These are phyloP conservation scores for Syzygium aqueum DNA, from an alignment of 345 rosid species.

Conservation along the genomic window DNA sequence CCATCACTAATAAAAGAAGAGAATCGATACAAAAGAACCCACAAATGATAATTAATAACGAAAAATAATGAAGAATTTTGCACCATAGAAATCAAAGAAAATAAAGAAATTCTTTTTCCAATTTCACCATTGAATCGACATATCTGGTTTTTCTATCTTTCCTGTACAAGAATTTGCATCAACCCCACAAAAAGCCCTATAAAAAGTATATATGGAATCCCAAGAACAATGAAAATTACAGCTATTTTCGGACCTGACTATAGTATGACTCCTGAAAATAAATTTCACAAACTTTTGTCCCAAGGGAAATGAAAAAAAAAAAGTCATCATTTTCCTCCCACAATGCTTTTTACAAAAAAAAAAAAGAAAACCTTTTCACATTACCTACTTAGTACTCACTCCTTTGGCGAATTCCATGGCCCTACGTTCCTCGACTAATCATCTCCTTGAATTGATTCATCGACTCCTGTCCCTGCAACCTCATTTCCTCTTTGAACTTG, in stretches of 20 bases:
- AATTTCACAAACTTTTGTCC: not conserved
- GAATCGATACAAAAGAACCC: not conserved
- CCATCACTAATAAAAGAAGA: not conserved
- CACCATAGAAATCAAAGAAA: not conserved
- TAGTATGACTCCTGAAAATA: no score
- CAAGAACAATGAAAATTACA: not conserved
- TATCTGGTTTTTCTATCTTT: not conserved
- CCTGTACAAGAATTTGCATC: not conserved
- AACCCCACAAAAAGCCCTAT: not conserved
- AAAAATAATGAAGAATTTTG: not conserved
- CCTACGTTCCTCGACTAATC: conserved; percentile 4
- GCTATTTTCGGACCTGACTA: not conserved
- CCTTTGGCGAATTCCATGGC: not conserved
- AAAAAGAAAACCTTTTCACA: no score
- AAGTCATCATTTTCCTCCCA: not conserved
- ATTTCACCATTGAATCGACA: not conserved
- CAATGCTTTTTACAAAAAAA: not conserved
- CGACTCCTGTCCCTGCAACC: conserved; percentile 57
- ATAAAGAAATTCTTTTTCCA: not conserved
- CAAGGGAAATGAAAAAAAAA: not conserved
- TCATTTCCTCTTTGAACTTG: conserved; percentile 71
- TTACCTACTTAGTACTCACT: not conserved
- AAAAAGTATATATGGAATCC: not conserved
- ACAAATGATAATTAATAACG: not conserved
- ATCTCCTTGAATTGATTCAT: conserved; percentile 46